phyloP scores from a whole-genome alignment of 495 filamentous ascomycete genomes.

The Penicillium coffeae region DNA sequence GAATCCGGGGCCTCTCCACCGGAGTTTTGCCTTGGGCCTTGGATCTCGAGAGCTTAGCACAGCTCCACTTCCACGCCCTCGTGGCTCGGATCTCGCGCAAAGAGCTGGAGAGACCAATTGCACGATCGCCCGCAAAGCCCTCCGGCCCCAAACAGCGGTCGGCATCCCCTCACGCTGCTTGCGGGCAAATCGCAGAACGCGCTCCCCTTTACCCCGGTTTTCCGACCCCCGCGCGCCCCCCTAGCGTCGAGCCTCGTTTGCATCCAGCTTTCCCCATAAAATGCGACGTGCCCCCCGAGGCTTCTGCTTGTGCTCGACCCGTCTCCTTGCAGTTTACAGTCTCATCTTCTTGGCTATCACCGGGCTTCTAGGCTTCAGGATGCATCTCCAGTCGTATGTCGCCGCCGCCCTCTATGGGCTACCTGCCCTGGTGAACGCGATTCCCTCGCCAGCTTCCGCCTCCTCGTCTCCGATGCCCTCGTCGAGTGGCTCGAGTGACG shows the following conservation, averaged over 20 bases:
- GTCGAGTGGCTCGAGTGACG: conserved; percentile 7
- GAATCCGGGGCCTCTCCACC: conserved; percentile 2
- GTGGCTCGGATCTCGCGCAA: neutral
- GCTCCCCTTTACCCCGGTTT: conserved; percentile 23
- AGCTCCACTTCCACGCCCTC: too few relatives aligned
- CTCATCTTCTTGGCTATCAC: conserved; percentile 31
- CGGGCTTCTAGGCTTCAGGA: conserved; percentile 30
- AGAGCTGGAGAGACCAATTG: neutral
- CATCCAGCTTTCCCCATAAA: conserved; percentile 19
- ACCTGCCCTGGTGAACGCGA: conserved; percentile 26
- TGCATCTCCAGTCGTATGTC: conserved; percentile 39
- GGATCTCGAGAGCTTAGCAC: neutral
- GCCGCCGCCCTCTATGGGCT: conserved; percentile 35
- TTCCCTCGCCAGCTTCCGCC: conserved; percentile 12
- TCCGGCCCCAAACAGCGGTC: conserved; percentile 6
- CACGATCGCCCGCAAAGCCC: neutral
- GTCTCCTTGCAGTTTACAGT: conserved; percentile 28
- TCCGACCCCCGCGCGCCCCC: conserved; percentile 12
- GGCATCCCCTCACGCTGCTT: conserved; percentile 14
- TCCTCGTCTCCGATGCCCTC: conserved; percentile 7
- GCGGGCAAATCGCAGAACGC: conserved; percentile 22
- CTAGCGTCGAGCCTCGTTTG: conserved; percentile 28
- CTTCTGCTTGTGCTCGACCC: conserved; percentile 27
- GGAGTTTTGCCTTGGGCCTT: conserved; percentile 2
- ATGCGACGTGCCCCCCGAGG: conserved; percentile 23